Evolutionary conservation across 2,329 filamentous ascomycete species (phyloP), one percentile per base, ranked within the genome.

Genomic region (Xylaria polymorpha): DNA sequence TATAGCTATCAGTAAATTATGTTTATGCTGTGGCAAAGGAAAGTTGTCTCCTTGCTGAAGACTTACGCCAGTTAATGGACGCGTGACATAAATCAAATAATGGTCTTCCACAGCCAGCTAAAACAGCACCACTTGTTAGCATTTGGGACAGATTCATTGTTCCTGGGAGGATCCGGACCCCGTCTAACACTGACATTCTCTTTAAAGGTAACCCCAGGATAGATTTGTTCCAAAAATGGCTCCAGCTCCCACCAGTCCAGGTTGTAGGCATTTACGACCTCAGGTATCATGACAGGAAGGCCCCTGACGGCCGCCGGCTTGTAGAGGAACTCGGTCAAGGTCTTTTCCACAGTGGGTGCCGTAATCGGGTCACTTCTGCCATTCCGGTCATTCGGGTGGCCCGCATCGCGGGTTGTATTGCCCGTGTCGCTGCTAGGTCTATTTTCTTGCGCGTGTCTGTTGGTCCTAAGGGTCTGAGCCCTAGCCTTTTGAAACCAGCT

Each of bases 71-170:
- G 55, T 61, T 25, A 68, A 61, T 60, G 18, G 9, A 20, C 35
- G 41, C 8, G 66, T 61, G 29, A 68, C 66, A n/a, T 64, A 65
- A n/a, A 68, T 65, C 56, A 68, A 41, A 43, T 68, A 68, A 29
- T 68, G 61, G 35, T 64, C 59, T 29, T 67, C 66, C 15, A 48
- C 56, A 4, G n/a, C 56, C 10, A 59, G 22, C 65, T 67, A 22
- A 29, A 59, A 67, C 15, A 8, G 18, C 51, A 32, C 18, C n/a
- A 39, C 12, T 41, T 14, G n/a, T 64, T 46, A 67, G 60, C 53
- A 53, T 53, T 22, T 50, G 10, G 15, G 12, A 10, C 18, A 15
- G n/a, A 18, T n/a, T 18, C n/a, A 35, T 41, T 9, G n/a, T n/a
- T 22, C 32, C 35, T 37, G 9, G 4, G 44, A 35, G 50, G 37